These are phyloP conservation scores for Rhizopus sp. DNA, from an alignment of 371 early-diverging fungal genomes.

Conservation along the genomic window DNA sequence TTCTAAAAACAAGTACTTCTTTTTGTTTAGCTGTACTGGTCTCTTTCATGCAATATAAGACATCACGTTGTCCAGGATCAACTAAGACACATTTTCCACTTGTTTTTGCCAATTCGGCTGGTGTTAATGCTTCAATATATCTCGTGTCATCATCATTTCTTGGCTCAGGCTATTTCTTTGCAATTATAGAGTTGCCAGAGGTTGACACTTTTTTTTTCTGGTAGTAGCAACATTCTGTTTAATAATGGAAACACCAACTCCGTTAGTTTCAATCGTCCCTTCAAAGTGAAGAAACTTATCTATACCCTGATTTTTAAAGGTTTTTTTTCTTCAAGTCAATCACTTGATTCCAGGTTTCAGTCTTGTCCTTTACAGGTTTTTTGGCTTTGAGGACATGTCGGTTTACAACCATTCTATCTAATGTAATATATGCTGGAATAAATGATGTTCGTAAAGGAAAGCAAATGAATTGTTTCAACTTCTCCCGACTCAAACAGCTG, in stretches of 20 bases:
- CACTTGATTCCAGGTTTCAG: neutral
- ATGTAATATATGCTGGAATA: too few relatives aligned
- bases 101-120: neutral
- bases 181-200: too few relatives aligned
- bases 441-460: too few relatives aligned
- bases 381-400: too few relatives aligned
- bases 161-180: neutral
- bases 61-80: neutral
- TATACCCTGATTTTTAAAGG: neutral
- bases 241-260: constrained; percentile 1
- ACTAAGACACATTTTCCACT: neutral
- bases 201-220: neutral
- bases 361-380: too few relatives aligned
- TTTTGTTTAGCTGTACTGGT: neutral
- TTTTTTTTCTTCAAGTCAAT: neutral
- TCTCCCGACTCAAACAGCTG: too few relatives aligned
- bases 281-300: constrained; percentile 1
- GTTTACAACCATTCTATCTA: too few relatives aligned
- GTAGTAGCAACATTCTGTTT: neutral
- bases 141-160: neutral
- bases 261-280: neutral
- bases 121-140: neutral
- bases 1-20: neutral
- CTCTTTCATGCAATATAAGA: neutral
- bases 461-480: too few relatives aligned